Base-by-base conservation (phyloP, 164 flowering plant species). In the Paratinospora sagittata region DNA sequence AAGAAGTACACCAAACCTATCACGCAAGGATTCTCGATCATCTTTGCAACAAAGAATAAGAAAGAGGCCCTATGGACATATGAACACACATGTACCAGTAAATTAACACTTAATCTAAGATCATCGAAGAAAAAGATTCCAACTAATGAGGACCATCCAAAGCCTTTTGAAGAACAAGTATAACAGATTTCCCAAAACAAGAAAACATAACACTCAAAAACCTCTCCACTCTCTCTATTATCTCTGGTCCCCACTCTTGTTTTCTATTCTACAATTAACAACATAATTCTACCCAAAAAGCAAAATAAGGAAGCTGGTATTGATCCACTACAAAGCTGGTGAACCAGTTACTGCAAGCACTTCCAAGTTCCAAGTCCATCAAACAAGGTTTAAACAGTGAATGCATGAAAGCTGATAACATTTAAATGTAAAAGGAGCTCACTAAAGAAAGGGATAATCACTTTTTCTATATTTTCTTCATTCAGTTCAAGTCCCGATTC, bases 401-500 rank as follows among this genome's bases (percentile, higher is more conserved):
- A 63, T 24, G 37, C 34, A 27, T 33, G 37, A 52, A 49, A 68
- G 39, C 19, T 49, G 63, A 36, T 39, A 27, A 23, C 52, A 45
- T 47, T 12, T 69, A 52, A 65, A 34, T 64, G 23, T 33, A 65
- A 21, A 34, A 45, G 37, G 14, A 3, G 43, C 7, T 9, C 21
- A n/a, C 27, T n/a, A 3, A 3, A n/a, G 11, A 41, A 68, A 64
- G 19, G 39, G 60, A 63, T 11, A 27, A 64, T 67, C 78, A 94
- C 98, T 95, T 89, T 87, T 80, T 94, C 97, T 61, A 94, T 86
- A 77, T 92, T 94, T 76, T 90, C 97, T 74, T 89, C 93, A 72
- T 88, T 90, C 65, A 94, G 80, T 81, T 90, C 97, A 73, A 91
- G 95, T 39, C 97, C 96, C 24, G 95, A 89, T 80, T 94, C 97